phyloP scores from a whole-genome alignment of 1,284 basidiomycete genomes.

The Lignosus rhinocerotis region DNA sequence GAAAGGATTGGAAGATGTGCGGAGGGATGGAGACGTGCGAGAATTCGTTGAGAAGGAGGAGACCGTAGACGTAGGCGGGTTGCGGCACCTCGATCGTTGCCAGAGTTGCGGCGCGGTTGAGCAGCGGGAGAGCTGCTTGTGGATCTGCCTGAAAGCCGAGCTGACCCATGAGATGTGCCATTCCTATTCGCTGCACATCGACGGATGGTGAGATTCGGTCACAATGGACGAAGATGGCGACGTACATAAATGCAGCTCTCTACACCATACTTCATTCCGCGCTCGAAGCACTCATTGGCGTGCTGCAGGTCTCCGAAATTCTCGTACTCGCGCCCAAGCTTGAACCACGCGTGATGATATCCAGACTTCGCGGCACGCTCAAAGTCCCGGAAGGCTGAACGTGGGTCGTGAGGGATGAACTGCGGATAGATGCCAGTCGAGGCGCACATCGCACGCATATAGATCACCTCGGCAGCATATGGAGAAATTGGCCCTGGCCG shows the following conservation, averaged over 20 bases:
- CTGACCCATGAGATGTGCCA: slow-evolving; percentile 89
- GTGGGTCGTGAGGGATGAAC: slow-evolving; percentile 64
- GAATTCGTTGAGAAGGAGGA: slow-evolving; percentile 83
- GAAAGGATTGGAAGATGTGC: slow-evolving; percentile 51
- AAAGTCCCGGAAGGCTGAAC: slow-evolving; percentile 86
- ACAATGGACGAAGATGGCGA: neutral
- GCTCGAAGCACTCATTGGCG: slow-evolving; percentile 29
- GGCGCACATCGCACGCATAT: slow-evolving; percentile 70
- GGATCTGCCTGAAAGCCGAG: slow-evolving; percentile 63
- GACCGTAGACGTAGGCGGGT: slow-evolving; percentile 83
- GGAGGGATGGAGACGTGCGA: slow-evolving; percentile 56
- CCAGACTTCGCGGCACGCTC: slow-evolving; percentile 79
- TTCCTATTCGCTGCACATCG: slow-evolving; percentile 74
- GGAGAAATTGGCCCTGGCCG: slow-evolving; percentile 39
- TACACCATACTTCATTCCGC: slow-evolving; percentile 25
- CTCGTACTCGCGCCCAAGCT: slow-evolving; percentile 90
- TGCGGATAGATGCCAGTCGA: slow-evolving; percentile 69
- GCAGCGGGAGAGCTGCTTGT: slow-evolving; percentile 65
- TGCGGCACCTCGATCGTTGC: slow-evolving; percentile 80
- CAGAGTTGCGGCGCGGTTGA: slow-evolving; percentile 76
- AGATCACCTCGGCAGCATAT: slow-evolving; percentile 73
- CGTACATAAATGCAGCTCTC: slow-evolving; percentile 29
- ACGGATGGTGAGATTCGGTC: neutral
- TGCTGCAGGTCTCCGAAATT: slow-evolving; percentile 67
- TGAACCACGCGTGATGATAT: slow-evolving; percentile 80